Conservation (phyloP, 768 basidiomycete genomes). For the Tulasnella sp. region DNA sequence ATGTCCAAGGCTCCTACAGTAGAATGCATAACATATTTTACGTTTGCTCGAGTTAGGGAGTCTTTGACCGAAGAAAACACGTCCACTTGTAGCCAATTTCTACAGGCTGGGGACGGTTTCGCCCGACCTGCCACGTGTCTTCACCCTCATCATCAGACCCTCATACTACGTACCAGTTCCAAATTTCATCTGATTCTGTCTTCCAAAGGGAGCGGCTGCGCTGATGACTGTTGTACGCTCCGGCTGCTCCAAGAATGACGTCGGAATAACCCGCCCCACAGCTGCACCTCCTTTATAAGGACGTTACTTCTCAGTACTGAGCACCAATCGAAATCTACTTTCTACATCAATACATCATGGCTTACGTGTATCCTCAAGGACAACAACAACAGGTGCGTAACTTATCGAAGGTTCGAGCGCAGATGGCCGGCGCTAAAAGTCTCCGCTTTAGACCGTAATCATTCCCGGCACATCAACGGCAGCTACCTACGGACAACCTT, state of each 20-base stretch:
- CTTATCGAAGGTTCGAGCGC: background rate
- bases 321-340: background rate
- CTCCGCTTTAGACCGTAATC: background rate
- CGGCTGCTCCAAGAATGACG: constrained; percentile 12
- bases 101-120: background rate
- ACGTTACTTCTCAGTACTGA: background rate
- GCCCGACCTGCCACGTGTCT: background rate
- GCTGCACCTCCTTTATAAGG: background rate
- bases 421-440: background rate
- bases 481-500: background rate
- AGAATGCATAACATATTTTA: too few relatives aligned
- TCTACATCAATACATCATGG: background rate
- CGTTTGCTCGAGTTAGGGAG: too few relatives aligned
- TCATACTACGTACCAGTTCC: background rate
- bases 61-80: too few relatives aligned
- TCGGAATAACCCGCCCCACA: background rate
- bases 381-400: background rate
- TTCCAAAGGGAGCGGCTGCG: too few relatives aligned
- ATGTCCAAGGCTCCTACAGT: too few relatives aligned
- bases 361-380: background rate
- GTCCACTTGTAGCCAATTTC: background rate
- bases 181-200: too few relatives aligned
- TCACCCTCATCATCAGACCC: background rate
- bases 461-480: background rate
- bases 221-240: background rate